Evolutionary conservation across 345 rosid genomes (phyloP).

Genomic region (Pugionium cornutum): DNA sequence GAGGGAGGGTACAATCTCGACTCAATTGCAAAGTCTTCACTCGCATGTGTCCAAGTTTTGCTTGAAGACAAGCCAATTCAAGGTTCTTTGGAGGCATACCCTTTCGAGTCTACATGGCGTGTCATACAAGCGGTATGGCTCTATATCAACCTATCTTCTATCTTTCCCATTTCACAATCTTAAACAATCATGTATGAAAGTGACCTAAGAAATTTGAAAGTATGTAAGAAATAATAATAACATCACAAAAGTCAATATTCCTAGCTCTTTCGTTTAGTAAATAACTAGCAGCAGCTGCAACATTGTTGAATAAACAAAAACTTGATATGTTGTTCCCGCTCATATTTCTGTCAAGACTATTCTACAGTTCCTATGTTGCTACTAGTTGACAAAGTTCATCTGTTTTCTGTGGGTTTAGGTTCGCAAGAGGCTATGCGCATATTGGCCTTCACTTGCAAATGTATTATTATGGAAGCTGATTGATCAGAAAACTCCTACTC

Average conservation of each 20-base stretch:
- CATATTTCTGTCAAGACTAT: neutral
- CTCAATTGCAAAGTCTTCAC: slow-evolving; percentile 79
- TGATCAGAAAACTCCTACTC: slow-evolving; percentile 48
- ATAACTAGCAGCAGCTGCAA: slow-evolving; percentile 77
- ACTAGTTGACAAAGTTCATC: slow-evolving; percentile 17
- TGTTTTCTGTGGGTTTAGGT: slow-evolving; percentile 53
- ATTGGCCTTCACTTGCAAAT: slow-evolving; percentile 76
- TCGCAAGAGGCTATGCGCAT: slow-evolving; percentile 56
- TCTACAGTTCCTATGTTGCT: neutral
- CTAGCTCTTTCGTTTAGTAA: slow-evolving; percentile 67
- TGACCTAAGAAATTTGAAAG: neutral
- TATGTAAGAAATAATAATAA: neutral
- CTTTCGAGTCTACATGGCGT: slow-evolving; percentile 89
- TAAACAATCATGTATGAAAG: neutral
- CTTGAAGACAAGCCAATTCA: slow-evolving; percentile 54
- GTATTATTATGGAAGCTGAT: slow-evolving; percentile 61
- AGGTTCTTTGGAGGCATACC: slow-evolving; percentile 68
- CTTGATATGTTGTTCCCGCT: slow-evolving; percentile 29
- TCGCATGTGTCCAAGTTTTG: slow-evolving; percentile 85
- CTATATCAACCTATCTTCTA: slow-evolving; percentile 16
- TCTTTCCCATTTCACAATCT: neutral
- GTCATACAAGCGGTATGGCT: slow-evolving; percentile 68
- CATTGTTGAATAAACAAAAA: slow-evolving; percentile 88
- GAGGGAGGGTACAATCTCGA: slow-evolving; percentile 95
- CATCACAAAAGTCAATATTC: neutral